Evolutionary conservation across 2,329 filamentous ascomycete genomes (phyloP).

Genomic region (Cercospora brassicicola): DNA sequence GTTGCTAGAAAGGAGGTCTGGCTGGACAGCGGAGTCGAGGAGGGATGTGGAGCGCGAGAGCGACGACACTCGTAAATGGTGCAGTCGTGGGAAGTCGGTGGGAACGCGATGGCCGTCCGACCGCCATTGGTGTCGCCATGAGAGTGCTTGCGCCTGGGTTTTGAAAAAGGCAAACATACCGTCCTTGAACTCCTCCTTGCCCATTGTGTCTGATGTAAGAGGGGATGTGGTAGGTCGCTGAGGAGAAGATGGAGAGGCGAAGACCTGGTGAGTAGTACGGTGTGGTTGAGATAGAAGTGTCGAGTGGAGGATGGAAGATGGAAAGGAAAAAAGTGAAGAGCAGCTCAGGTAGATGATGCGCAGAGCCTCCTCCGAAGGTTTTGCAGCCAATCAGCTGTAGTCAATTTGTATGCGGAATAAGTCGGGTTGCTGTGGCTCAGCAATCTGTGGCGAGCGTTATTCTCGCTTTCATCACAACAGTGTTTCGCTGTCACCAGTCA

Average conservation of each 20-base stretch:
- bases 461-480: not conserved
- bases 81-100: not conserved
- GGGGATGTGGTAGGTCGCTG: not conserved
- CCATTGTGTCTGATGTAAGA: constrained; percentile 37
- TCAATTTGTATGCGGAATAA: constrained; percentile 2
- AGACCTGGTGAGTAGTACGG: not conserved
- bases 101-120: not conserved
- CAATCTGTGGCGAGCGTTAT: not conserved
- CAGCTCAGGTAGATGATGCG: constrained; percentile 6
- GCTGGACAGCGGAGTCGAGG: not conserved
- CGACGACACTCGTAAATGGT: not conserved
- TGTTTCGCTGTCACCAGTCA: not conserved
- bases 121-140: not conserved
- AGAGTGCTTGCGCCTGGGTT: not conserved
- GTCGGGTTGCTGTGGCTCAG: constrained; percentile 5
- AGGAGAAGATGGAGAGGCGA: not conserved
- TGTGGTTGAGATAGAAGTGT: not conserved
- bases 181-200: constrained; percentile 41
- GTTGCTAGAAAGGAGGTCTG: not conserved
- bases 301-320: not conserved
- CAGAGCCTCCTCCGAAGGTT: constrained; percentile 1
- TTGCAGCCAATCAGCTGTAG: not conserved
- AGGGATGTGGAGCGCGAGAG: not conserved
- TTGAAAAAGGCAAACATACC: constrained; percentile 34
- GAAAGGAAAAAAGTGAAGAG: constrained; percentile 7